Evolutionary conservation across 768 basidiomycete species (phyloP).

Genomic region (Sarcomyxa edulis): DNA sequence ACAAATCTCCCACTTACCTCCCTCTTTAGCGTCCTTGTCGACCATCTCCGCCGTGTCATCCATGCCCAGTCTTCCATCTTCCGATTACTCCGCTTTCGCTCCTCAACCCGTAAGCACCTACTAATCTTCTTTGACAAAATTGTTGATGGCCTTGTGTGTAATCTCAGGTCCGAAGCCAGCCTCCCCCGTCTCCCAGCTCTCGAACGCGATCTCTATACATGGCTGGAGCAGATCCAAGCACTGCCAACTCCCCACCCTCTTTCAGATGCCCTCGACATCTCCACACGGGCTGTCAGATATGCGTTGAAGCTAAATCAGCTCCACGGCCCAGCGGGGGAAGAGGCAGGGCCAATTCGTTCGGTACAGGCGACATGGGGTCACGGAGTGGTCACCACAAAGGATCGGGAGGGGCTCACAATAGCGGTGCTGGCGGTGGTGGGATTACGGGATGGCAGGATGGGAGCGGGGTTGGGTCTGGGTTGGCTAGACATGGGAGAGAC

Average conservation of each 20-base stretch:
- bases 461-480: constrained; percentile 67
- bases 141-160: constrained; percentile 4
- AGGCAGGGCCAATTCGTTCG: too few relatives aligned
- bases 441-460: constrained; percentile 75
- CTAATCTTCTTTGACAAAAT: too few relatives aligned
- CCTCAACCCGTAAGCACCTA: too few relatives aligned
- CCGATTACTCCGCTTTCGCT: too few relatives aligned
- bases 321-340: too few relatives aligned
- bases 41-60: constrained; percentile 1
- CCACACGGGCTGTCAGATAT: constrained; percentile 70
- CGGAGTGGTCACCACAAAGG: too few relatives aligned
- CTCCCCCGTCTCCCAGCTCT: constrained; percentile 22
- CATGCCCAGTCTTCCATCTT: constrained; percentile 4
- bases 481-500: constrained; percentile 46
- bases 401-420: background rate
- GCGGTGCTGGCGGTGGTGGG: constrained; percentile 30
- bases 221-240: constrained; percentile 55
- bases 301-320: constrained; percentile 68
- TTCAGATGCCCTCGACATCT: constrained; percentile 72
- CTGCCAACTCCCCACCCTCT: constrained; percentile 56
- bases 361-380: too few relatives aligned
- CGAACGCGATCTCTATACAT: constrained; percentile 50
- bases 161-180: constrained; percentile 11
- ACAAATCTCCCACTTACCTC: too few relatives aligned
- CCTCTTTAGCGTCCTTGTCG: too few relatives aligned